A percentile compares a stretch with the other conserved stretches of the same genome.
These are phyloP conservation scores for Inonotus obliquus DNA, from an alignment of 1,284 basidiomycete species.

Conservation along the genomic window DNA sequence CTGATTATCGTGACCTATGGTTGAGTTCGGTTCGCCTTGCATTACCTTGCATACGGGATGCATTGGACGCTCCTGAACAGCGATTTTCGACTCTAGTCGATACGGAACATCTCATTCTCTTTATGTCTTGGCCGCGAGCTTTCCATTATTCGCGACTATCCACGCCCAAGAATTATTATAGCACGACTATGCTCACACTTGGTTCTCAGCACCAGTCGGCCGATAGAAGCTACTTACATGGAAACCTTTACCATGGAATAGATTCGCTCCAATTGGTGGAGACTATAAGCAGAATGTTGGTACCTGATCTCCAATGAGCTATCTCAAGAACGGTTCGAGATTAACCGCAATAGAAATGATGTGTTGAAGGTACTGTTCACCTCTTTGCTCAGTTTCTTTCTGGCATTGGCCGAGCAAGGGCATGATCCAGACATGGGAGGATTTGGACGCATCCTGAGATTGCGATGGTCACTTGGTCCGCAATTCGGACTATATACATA, in stretches of 20 bases:
- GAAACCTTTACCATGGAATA: neutral
- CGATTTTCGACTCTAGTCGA: no score
- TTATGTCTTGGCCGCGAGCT: no score
- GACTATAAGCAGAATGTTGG: neutral
- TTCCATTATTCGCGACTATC: no score
- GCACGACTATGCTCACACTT: neutral
- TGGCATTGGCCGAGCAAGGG: neutral
- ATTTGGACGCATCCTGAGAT: no score
- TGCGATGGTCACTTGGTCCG: neutral
- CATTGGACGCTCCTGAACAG: no score
- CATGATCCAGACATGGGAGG: no score
- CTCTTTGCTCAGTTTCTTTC: neutral
- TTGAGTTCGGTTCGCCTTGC: no score
- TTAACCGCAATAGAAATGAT: neutral
- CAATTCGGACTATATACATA: neutral
- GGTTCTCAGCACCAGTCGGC: neutral
- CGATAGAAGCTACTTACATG: no score
- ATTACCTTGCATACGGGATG: no score
- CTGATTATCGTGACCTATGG: no score
- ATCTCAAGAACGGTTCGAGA: neutral
- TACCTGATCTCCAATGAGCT: neutral
- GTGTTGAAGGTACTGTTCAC: neutral
- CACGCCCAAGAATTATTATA: no score
- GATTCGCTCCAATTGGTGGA: neutral
- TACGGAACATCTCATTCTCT: no score